Base-by-base conservation (phyloP, 1,284 basidiomycete species). In the Clitocybe nebularis region DNA sequence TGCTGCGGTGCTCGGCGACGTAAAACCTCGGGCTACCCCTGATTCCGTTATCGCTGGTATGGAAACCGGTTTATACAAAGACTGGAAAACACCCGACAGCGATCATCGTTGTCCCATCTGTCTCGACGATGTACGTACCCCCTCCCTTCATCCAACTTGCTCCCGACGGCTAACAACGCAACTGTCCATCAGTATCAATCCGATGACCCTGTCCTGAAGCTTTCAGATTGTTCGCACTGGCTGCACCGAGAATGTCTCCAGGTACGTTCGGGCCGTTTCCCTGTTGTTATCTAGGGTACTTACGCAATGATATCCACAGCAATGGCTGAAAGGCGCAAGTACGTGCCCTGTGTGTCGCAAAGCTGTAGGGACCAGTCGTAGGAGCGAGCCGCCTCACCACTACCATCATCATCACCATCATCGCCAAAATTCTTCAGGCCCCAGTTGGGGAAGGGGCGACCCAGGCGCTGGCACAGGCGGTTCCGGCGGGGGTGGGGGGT, bases 101-200 rank as follows among this genome's bases (percentile, higher is more conserved):
- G 85, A 89, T 50, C 67, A 72, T 40, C 72, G 84, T 29, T 89
- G 85, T 57, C 84, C 85, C 2, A 89, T 89, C 37, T 89, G 86
- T 54, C 61, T 89, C 48, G 85, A 89, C 48, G 85, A 89, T 60
- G 85, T 87, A 54, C 36, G 84, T 73, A 19, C n/a, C 22, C 38
- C n/a, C 40, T 21, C 33, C 35, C 16, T 13, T 22, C 33, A 5
- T 41, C 33, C n/a, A 34, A 37, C 17, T 11, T 17, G 4, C 16
- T 23, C 29, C 28, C n/a, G 38, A 19, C 22, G 38, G 22, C 28
- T 29, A 37, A 13, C 32, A 56, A 39, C 58, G n/a, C 39, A 39
- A 13, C 40, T 14, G 8, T 36, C 30, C 43, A 17, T 19, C 44
- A 89, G 86, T 89, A 88, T 50, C 60, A 68, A 39, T 63, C 72